Conservation (phyloP, 1,284 basidiomycete genomes). For the Pisolithus thermaeus region DNA sequence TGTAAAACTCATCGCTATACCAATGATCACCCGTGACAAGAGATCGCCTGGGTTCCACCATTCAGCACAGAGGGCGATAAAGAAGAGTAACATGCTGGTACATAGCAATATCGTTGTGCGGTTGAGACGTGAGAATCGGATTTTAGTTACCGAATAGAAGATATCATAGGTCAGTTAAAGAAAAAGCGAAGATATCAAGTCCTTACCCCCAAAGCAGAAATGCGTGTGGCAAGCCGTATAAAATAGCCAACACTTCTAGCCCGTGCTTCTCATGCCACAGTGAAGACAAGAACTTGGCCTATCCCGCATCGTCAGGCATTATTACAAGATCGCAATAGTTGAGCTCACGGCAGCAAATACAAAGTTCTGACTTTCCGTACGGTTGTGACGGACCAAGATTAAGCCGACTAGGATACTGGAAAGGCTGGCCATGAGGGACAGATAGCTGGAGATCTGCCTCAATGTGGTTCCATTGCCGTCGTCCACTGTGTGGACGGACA, state of each 20-base stretch:
- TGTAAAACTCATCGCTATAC: conserved; percentile 3
- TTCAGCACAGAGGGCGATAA: conserved; percentile 21
- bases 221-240: conserved; percentile 34
- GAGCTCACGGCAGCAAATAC: conserved; percentile 24
- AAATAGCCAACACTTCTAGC: conserved; percentile 32
- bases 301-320: neutral
- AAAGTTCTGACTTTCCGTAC: conserved; percentile 24
- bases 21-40: conserved; percentile 3
- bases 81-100: conserved; percentile 26
- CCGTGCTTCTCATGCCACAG: conserved; percentile 23
- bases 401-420: conserved; percentile 37
- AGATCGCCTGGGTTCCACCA: conserved; percentile 14
- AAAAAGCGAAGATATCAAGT: neutral
- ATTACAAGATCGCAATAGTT: neutral
- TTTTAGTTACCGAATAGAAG: neutral
- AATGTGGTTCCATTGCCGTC: conserved; percentile 13
- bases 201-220: conserved; percentile 37
- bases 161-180: neutral
- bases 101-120: neutral
- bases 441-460: conserved; percentile 32
- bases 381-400: conserved; percentile 33
- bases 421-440: conserved; percentile 35
- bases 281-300: conserved; percentile 26
- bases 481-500: conserved; percentile 31
- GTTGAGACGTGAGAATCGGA: neutral